Evolutionary conservation across 1,284 basidiomycete genomes (phyloP).

Genomic region (Pyrrhoderma noxium): DNA sequence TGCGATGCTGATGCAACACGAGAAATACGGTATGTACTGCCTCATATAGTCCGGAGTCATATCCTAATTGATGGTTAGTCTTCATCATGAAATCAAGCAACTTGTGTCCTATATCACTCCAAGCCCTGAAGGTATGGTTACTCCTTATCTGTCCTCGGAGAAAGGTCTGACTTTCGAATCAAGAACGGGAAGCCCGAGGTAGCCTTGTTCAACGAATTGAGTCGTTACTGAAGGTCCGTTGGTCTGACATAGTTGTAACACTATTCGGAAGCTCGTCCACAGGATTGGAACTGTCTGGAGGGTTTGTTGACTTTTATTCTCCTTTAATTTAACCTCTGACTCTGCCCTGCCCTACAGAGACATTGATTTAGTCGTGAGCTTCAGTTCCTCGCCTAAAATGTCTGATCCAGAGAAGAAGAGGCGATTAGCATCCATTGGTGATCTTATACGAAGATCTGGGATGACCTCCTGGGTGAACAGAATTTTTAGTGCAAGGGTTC

Average conservation of each 20-base stretch:
- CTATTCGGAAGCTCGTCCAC: slow-evolving; percentile 63
- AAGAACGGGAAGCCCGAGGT: slow-evolving; percentile 45
- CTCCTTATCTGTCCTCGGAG: not conserved
- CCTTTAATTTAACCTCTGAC: not conserved
- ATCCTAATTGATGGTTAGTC: slow-evolving; percentile 30
- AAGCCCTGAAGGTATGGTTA: slow-evolving; percentile 24
- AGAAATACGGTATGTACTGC: slow-evolving; percentile 4
- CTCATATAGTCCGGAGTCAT: not conserved
- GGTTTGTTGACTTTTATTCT: slow-evolving; percentile 33
- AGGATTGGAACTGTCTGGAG: slow-evolving; percentile 57
- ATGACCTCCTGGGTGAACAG: slow-evolving; percentile 13
- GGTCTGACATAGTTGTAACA: slow-evolving; percentile 45
- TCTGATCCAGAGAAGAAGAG: slow-evolving; percentile 6
- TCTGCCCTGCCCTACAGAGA: slow-evolving; percentile 23
- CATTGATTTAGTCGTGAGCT: slow-evolving; percentile 28
- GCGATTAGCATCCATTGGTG: slow-evolving; percentile 9
- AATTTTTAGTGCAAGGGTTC: slow-evolving; percentile 40
- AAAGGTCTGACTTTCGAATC: slow-evolving; percentile 17
- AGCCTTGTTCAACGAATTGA: slow-evolving; percentile 48
- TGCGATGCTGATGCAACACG: not conserved
- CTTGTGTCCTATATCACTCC: slow-evolving; percentile 55
- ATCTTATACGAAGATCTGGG: slow-evolving; percentile 6
- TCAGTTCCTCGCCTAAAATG: not conserved
- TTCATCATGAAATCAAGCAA: slow-evolving; percentile 59
- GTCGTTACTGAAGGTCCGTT: slow-evolving; percentile 36